Percentiles rank a stretch among this genome's conserved stretches.
Conservation (phyloP, 2,329 filamentous ascomycete genomes). For the Penicillium sp. region DNA sequence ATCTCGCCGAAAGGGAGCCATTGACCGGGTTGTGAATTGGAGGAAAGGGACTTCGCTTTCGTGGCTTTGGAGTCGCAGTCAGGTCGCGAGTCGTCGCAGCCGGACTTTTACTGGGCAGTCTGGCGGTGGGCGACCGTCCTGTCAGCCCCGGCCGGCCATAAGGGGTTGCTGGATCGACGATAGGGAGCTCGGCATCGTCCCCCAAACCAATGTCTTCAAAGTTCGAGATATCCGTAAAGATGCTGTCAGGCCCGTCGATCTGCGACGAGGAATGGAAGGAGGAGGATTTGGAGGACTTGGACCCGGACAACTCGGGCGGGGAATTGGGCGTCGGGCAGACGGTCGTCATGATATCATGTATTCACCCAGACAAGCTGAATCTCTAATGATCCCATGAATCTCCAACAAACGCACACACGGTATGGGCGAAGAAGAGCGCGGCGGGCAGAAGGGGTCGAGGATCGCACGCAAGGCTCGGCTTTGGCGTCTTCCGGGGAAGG, state of each 20-base stretch:
- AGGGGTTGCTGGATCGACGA: constrained; percentile 28
- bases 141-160: constrained; percentile 29
- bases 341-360: constrained; percentile 44
- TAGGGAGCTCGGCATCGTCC: constrained; percentile 55
- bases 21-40: constrained; percentile 28
- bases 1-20: constrained; percentile 26
- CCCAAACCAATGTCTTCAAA: constrained; percentile 93
- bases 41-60: constrained; percentile 23
- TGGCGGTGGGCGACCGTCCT: constrained; percentile 26
- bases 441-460: constrained; percentile 19
- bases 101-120: constrained; percentile 29
- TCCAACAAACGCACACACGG: constrained; percentile 7
- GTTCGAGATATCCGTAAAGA: constrained; percentile 70
- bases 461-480: constrained; percentile 17
- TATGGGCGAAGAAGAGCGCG: constrained; percentile 15
- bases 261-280: constrained; percentile 78
- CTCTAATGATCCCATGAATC: constrained; percentile 11
- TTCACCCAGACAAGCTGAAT: constrained; percentile 11
- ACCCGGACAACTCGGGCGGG: constrained; percentile 74
- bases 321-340: constrained; percentile 59
- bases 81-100: constrained; percentile 34
- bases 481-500: constrained; percentile 2
- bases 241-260: constrained; percentile 64
- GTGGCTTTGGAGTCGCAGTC: constrained; percentile 29
- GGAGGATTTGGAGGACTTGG: constrained; percentile 87